Conservation (phyloP, 23 red algal species). For the Cyanidium caldarium region DNA sequence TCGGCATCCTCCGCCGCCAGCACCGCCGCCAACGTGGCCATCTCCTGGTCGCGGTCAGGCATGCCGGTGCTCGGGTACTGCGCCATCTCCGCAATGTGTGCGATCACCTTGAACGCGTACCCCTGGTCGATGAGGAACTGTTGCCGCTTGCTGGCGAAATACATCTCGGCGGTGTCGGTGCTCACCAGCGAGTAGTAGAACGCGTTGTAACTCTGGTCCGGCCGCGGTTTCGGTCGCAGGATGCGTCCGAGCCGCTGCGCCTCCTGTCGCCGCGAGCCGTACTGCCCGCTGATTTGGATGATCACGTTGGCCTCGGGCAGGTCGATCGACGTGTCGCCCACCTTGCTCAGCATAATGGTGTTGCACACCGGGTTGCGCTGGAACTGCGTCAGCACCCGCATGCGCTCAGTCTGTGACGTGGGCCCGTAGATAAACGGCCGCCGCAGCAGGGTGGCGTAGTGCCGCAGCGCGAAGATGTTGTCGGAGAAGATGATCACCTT, state of each 20-base stretch:
- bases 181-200: conserved; percentile 96
- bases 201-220: conserved; percentile 93
- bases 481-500: conserved; percentile 98
- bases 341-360: conserved; percentile 83
- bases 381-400: conserved; percentile 78
- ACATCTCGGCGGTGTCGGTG: conserved; percentile 92
- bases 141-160: conserved; percentile 79
- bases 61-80: conserved; percentile 38
- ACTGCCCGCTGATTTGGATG: conserved; percentile 89
- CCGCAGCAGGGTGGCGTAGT: conserved; percentile 46
- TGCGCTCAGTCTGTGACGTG: conserved; percentile 74
- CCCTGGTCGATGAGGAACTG: conserved; percentile 96
- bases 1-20: conserved; percentile 76
- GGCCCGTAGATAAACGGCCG: conserved; percentile 88
- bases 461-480: conserved; percentile 77
- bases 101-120: conserved; percentile 96
- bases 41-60: conserved; percentile 35
- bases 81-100: conserved; percentile 77
- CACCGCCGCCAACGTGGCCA: conserved; percentile 41
- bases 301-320: conserved; percentile 95
- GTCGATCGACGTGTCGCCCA: conserved; percentile 94
- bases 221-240: conserved; percentile 80
- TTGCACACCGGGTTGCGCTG: conserved; percentile 60
- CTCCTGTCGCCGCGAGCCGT: conserved; percentile 93
- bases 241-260: conserved; percentile 91